Percentiles rank a stretch among this genome's conserved stretches.
Conservation (phyloP, 192 early-diverging fungal species). For the Rhizophagus clarus region DNA sequence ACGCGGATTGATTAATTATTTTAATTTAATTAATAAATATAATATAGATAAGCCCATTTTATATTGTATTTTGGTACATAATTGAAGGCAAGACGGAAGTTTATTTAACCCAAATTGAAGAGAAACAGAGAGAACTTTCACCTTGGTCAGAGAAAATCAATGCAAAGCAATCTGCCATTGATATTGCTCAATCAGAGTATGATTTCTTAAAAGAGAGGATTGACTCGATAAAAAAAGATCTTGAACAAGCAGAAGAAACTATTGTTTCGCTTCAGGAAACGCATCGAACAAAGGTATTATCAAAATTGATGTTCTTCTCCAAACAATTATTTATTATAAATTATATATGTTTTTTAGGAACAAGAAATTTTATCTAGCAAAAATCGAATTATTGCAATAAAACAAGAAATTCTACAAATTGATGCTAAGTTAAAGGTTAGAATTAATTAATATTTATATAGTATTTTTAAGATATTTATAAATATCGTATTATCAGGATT, state of each 20-base stretch:
- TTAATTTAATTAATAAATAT: background rate
- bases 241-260: constrained; percentile 64
- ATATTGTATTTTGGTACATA: background rate
- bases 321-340: constrained; percentile 43
- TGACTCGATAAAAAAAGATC: constrained; percentile 49
- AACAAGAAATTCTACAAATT: constrained; percentile 12
- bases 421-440: background rate
- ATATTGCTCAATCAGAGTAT: constrained; percentile 80
- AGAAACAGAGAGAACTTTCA: constrained; percentile 79
- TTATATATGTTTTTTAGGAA: constrained; percentile 36
- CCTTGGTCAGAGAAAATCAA: constrained; percentile 63
- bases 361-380: constrained; percentile 37
- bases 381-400: background rate
- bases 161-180: constrained; percentile 62
- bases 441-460: background rate
- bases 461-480: background rate
- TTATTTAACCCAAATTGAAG: constrained; percentile 80
- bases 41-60: background rate
- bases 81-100: constrained; percentile 77
- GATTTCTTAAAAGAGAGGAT: constrained; percentile 71
- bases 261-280: constrained; percentile 48
- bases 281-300: constrained; percentile 40
- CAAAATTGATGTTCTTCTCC: constrained; percentile 12
- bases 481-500: constrained; percentile 36
- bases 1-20: background rate